A percentile compares a stretch with the other conserved stretches of the same genome.
These are phyloP conservation scores for Gloeophyllum trabeum DNA, from an alignment of 768 basidiomycete genomes.

Conservation along the genomic window DNA sequence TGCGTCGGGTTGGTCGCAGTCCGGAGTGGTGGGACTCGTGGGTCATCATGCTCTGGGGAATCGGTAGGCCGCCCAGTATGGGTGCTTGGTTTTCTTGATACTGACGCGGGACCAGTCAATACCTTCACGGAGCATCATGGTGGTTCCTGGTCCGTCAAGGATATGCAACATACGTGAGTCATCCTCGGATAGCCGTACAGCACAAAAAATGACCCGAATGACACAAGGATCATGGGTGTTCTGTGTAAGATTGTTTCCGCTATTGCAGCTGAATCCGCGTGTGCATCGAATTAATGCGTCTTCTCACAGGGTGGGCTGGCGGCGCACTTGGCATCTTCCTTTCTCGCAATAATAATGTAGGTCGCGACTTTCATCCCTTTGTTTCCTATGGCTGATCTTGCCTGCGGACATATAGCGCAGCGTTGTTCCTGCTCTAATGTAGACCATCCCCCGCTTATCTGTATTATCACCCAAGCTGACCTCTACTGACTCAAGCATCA, in stretches of 20 bases:
- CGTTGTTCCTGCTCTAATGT: constrained; percentile 79
- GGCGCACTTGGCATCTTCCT: constrained; percentile 83
- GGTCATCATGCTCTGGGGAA: constrained; percentile 37
- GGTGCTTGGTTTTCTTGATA: background rate
- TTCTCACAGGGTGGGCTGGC: constrained; percentile 73
- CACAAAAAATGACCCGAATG: background rate
- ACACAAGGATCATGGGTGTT: constrained; percentile 58
- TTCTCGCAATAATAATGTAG: constrained; percentile 63
- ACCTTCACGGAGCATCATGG: constrained; percentile 91
- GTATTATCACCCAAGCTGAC: background rate
- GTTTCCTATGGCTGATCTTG: constrained; percentile 1
- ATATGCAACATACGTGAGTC: constrained; percentile 88
- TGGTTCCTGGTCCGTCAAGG: constrained; percentile 74
- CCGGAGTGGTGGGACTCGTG: constrained; percentile 86
- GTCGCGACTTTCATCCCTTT: background rate
- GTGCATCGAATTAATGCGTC: no score
- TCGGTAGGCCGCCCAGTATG: constrained; percentile 9
- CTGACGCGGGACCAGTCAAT: constrained; percentile 42
- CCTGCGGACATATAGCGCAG: constrained; percentile 50
- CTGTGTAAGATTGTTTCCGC: no score
- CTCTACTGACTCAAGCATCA: constrained; percentile 36
- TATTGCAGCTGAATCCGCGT: no score
- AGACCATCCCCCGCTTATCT: constrained; percentile 3
- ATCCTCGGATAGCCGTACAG: background rate
- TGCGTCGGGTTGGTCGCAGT: constrained; percentile 55